These are phyloP conservation scores for Dictyostelium firmibasis DNA, from an alignment of 78 protist species.

Conservation along the genomic window DNA sequence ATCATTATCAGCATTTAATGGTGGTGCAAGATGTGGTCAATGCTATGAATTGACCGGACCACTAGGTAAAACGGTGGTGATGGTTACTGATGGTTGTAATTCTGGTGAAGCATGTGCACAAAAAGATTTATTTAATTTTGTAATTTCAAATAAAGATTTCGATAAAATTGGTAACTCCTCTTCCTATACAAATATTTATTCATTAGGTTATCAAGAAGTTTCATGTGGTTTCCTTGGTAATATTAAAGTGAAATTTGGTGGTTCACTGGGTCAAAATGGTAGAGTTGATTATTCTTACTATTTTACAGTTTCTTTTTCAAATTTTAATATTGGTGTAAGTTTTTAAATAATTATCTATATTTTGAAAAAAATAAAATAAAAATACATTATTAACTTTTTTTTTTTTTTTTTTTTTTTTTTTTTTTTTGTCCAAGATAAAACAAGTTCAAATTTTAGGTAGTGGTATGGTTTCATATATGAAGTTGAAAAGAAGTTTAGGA, in stretches of 20 bases:
- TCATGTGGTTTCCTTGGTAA: constrained; percentile 18
- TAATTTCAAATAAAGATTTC: not conserved
- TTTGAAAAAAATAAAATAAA: not conserved
- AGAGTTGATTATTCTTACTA: constrained; percentile 18
- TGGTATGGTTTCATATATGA: not conserved
- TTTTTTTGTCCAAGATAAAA: not conserved
- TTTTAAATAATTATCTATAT: not conserved
- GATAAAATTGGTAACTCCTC: constrained; percentile 19
- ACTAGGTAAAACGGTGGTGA: not conserved
- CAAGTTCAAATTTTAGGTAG: constrained; percentile 18
- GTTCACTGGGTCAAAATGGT: not conserved
- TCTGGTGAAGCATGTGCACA: constrained; percentile 53
- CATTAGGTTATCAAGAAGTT: constrained; percentile 60
- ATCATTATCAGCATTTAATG: not conserved
- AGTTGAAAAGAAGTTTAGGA: not conserved
- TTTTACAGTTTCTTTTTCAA: constrained; percentile 5
- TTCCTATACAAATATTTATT: constrained; percentile 1
- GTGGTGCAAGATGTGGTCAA: constrained; percentile 15
- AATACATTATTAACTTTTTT: too few species aligned
- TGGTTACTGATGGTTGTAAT: constrained; percentile 39
- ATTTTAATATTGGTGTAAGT: constrained; percentile 32
- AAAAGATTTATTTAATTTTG: constrained; percentile 22
- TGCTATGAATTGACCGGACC: constrained; percentile 47
- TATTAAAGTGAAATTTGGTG: constrained; percentile 5
- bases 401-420: too few species aligned